phyloP scores from a whole-genome alignment of 805 yeast species.

The Scheffersomyces stipitis region DNA sequence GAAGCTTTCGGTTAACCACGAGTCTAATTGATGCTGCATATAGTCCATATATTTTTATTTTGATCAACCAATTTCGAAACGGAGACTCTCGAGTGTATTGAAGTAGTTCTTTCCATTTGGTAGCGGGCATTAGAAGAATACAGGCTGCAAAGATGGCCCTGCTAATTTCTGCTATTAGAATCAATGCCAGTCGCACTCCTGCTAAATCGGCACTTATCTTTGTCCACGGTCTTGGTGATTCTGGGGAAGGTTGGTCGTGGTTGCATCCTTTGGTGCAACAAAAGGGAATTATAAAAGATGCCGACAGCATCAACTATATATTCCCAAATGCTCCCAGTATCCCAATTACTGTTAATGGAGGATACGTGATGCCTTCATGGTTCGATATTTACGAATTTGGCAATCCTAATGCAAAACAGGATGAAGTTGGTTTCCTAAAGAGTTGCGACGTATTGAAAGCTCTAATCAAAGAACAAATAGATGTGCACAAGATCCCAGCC shows the following conservation, averaged over 20 bases:
- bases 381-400: slow-evolving; percentile 69
- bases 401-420: slow-evolving; percentile 46
- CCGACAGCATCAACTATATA: slow-evolving; percentile 59
- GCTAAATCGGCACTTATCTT: slow-evolving; percentile 63
- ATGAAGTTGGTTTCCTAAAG: slow-evolving; percentile 52
- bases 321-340: slow-evolving; percentile 86
- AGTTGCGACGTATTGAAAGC: slow-evolving; percentile 46
- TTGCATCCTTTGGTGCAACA: slow-evolving; percentile 62
- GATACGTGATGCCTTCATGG: slow-evolving; percentile 79
- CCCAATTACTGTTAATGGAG: slow-evolving; percentile 69
- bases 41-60: too few relatives aligned
- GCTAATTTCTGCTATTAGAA: slow-evolving; percentile 22
- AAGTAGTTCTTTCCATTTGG: too few relatives aligned
- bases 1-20: too few relatives aligned
- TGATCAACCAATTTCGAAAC: too few relatives aligned
- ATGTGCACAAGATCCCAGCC: slow-evolving; percentile 50
- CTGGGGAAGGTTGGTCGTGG: slow-evolving; percentile 88
- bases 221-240: slow-evolving; percentile 89
- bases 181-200: slow-evolving; percentile 25
- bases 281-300: slow-evolving; percentile 44
- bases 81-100: too few relatives aligned
- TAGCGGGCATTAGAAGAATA: too few relatives aligned
- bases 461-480: slow-evolving; percentile 53
- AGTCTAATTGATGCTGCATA: too few relatives aligned
- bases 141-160: too few relatives aligned